phyloP scores from a whole-genome alignment of 352 stramenopile species.

The Phytophthora nicotianae region DNA sequence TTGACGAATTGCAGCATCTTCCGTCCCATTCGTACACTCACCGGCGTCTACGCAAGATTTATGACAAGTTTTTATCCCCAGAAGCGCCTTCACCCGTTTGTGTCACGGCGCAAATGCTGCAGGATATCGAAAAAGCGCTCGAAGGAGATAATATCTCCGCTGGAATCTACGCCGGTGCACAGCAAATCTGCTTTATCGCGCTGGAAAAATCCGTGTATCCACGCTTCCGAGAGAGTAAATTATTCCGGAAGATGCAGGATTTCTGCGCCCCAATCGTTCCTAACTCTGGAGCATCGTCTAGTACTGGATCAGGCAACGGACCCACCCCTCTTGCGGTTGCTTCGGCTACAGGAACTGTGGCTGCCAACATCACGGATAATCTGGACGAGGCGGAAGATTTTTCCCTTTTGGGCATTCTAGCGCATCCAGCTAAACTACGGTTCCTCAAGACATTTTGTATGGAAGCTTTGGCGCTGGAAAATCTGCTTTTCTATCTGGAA shows the following conservation, averaged over 20 bases:
- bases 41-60: slow-evolving; percentile 81
- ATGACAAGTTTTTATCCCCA: slow-evolving; percentile 85
- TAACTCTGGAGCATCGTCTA: slow-evolving; percentile 7
- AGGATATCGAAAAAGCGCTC: slow-evolving; percentile 65
- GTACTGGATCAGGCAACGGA: slow-evolving; percentile 1
- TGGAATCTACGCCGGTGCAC: slow-evolving; percentile 70
- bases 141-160: slow-evolving; percentile 71
- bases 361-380: slow-evolving; percentile 24
- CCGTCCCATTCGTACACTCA: slow-evolving; percentile 84
- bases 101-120: slow-evolving; percentile 69
- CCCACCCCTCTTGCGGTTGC: slow-evolving; percentile 11
- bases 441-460: slow-evolving; percentile 91
- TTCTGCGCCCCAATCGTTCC: slow-evolving; percentile 54
- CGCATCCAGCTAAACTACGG: slow-evolving; percentile 73
- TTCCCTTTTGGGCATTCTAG: slow-evolving; percentile 64
- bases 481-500: slow-evolving; percentile 85
- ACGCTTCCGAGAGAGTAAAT: slow-evolving; percentile 74
- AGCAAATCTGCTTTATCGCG: slow-evolving; percentile 67
- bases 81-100: slow-evolving; percentile 76
- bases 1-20: slow-evolving; percentile 74
- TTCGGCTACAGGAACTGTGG: slow-evolving; percentile 21
- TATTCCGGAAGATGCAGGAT: slow-evolving; percentile 81
- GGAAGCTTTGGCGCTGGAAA: slow-evolving; percentile 80
- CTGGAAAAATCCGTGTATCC: slow-evolving; percentile 80
- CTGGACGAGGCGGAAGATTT: slow-evolving; percentile 51